phyloP scores from a whole-genome alignment of 768 basidiomycete species.

The Suillus subaureus region DNA sequence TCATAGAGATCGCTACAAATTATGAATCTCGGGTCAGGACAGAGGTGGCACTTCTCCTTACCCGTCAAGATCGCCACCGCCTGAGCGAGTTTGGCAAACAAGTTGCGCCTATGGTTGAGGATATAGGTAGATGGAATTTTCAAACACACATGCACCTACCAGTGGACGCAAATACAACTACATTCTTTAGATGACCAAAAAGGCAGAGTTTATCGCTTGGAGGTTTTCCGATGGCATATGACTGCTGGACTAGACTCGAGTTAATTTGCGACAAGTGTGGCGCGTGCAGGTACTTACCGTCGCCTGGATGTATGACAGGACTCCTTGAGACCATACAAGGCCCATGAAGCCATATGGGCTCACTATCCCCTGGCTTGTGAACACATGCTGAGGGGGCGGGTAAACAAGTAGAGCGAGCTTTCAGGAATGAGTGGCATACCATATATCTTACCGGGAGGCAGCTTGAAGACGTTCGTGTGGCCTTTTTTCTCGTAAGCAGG shows the following conservation, averaged over 20 bases:
- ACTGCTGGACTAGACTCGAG: constrained; percentile 57
- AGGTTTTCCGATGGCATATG: constrained; percentile 71
- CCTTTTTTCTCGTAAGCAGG: constrained; percentile 59
- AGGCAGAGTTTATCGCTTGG: constrained; percentile 55
- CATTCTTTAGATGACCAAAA: constrained; percentile 65
- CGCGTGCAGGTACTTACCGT: constrained; percentile 44
- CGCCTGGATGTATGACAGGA: constrained; percentile 77
- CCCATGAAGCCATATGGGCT: constrained; percentile 62
- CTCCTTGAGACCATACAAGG: constrained; percentile 66
- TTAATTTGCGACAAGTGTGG: constrained; percentile 8
- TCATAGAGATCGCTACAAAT: constrained; percentile 60
- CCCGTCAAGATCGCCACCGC: constrained; percentile 84
- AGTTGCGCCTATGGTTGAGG: constrained; percentile 45
- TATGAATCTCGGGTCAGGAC: neutral
- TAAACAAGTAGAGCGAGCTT: neutral
- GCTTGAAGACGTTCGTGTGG: constrained; percentile 50
- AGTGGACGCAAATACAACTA: constrained; percentile 67
- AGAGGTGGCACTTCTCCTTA: constrained; percentile 30
- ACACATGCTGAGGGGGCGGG: constrained; percentile 50
- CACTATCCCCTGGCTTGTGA: constrained; percentile 48
- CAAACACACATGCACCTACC: constrained; percentile 39
- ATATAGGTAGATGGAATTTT: neutral
- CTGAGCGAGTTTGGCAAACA: constrained; percentile 70
- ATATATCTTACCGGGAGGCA: constrained; percentile 64
- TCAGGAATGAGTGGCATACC: constrained; percentile 42